phyloP scores from a whole-genome alignment of 371 early-diverging fungal genomes.

The Entomophthora muscae region DNA sequence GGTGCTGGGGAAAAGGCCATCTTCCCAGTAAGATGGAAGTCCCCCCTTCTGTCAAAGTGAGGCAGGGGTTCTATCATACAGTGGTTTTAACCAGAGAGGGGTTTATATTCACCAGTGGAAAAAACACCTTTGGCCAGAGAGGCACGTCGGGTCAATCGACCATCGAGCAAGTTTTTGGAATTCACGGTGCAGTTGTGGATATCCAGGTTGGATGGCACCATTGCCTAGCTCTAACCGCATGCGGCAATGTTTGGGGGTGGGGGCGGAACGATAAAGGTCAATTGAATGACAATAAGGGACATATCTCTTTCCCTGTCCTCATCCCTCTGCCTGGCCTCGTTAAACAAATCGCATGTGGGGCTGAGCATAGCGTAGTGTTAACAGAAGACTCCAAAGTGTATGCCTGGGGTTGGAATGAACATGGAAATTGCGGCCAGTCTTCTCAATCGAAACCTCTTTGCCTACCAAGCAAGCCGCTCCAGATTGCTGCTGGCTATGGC shows the following conservation, averaged over 20 bases:
- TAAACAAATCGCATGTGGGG: constrained; percentile 38
- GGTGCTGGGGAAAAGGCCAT: not conserved
- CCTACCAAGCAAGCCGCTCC: not conserved
- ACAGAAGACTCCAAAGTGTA: constrained; percentile 18
- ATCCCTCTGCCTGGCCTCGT: constrained; percentile 5
- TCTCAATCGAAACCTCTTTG: not conserved
- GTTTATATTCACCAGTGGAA: not conserved
- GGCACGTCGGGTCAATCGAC: constrained; percentile 20
- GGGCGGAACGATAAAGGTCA: constrained; percentile 60
- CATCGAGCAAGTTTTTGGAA: constrained; percentile 36
- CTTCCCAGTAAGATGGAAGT: not conserved
- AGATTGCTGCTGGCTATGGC: not conserved
- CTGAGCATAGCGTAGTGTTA: constrained; percentile 52
- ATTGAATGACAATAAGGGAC: constrained; percentile 21
- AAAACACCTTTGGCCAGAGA: constrained; percentile 10
- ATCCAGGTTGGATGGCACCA: constrained; percentile 64
- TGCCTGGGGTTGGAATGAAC: constrained; percentile 91
- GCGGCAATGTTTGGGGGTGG: constrained; percentile 24
- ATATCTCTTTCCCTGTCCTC: too few species aligned
- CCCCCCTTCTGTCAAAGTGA: not conserved
- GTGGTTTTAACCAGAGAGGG: not conserved
- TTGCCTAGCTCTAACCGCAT: constrained; percentile 23
- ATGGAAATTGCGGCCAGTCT: constrained; percentile 52
- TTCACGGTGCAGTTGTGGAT: constrained; percentile 19
- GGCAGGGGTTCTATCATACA: not conserved